A percentile compares a stretch with the other conserved stretches of the same genome.
Evolutionary conservation across 108 stramenopile genomes (phyloP).

Genomic region (Conticribra weissflogii): DNA sequence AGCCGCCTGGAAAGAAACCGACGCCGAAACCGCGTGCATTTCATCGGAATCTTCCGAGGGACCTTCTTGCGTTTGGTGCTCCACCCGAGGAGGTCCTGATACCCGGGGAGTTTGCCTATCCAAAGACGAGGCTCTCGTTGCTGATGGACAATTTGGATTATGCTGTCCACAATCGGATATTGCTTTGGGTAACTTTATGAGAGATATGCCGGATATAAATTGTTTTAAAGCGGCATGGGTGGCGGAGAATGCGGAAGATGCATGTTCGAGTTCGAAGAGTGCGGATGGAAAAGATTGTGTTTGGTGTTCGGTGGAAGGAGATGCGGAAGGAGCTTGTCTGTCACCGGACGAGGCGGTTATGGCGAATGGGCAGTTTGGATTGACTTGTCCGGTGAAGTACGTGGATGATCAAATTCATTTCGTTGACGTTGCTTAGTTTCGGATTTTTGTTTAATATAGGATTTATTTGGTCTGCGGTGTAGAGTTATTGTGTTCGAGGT

Average conservation of each 20-base stretch:
- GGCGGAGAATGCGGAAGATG: slow-evolving; percentile 41
- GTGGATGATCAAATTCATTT: neutral
- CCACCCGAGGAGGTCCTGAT: neutral
- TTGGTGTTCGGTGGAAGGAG: slow-evolving; percentile 40
- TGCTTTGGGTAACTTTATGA: slow-evolving; percentile 1
- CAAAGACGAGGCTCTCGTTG: slow-evolving; percentile 6
- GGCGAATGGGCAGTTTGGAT: slow-evolving; percentile 34
- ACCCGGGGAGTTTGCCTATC: slow-evolving; percentile 29
- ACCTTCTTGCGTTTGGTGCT: slow-evolving; percentile 40
- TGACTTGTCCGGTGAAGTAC: slow-evolving; percentile 15
- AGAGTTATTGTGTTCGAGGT: too few species aligned
- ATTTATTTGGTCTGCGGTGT: too few species aligned
- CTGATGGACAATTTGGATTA: slow-evolving; percentile 21
- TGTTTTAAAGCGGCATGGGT: slow-evolving; percentile 49
- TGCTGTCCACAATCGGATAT: slow-evolving; percentile 10
- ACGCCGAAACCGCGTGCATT: slow-evolving; percentile 23
- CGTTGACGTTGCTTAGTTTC: neutral
- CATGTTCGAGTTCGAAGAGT: slow-evolving; percentile 25
- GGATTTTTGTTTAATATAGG: too few species aligned
- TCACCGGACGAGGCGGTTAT: slow-evolving; percentile 8
- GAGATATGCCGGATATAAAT: slow-evolving; percentile 28
- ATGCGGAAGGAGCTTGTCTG: slow-evolving; percentile 32
- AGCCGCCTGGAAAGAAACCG: slow-evolving; percentile 21
- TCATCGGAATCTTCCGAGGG: slow-evolving; percentile 26
- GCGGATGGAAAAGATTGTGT: slow-evolving; percentile 26